These are phyloP conservation scores for Dothideomycetes sp. DNA, from an alignment of 2,329 filamentous ascomycete genomes.

Conservation along the genomic window DNA sequence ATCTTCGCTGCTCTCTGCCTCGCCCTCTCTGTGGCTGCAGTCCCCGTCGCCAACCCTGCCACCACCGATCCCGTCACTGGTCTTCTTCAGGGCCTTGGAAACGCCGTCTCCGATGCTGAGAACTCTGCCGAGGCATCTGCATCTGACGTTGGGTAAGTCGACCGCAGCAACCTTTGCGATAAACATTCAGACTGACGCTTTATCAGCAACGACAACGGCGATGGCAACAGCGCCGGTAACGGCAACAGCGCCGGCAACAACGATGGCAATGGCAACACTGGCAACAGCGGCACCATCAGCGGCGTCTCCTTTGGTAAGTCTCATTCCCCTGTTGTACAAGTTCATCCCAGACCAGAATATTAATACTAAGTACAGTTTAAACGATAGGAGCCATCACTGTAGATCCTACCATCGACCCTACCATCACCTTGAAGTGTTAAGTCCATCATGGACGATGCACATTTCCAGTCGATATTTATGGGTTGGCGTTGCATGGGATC, in stretches of 20 bases:
- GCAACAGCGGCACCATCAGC: background rate
- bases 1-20: background rate
- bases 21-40: background rate
- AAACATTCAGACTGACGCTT: too few relatives aligned
- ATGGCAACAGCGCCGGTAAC: too few relatives aligned
- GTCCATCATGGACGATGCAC: too few relatives aligned
- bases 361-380: background rate
- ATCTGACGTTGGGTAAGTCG: too few relatives aligned
- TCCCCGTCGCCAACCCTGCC: background rate
- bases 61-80: background rate
- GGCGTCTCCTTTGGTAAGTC: background rate
- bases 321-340: background rate
- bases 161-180: too few relatives aligned
- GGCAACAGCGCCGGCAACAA: too few relatives aligned
- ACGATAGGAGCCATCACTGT: background rate
- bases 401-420: background rate
- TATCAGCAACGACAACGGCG: too few relatives aligned
- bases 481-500: too few relatives aligned
- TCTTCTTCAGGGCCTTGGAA: background rate
- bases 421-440: background rate
- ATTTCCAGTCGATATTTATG: too few relatives aligned
- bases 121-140: too few relatives aligned
- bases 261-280: background rate
- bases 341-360: background rate
- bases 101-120: background rate